Evolutionary conservation across 2,329 filamentous ascomycete genomes (phyloP).

Genomic region (Lecanosticta acicola): DNA sequence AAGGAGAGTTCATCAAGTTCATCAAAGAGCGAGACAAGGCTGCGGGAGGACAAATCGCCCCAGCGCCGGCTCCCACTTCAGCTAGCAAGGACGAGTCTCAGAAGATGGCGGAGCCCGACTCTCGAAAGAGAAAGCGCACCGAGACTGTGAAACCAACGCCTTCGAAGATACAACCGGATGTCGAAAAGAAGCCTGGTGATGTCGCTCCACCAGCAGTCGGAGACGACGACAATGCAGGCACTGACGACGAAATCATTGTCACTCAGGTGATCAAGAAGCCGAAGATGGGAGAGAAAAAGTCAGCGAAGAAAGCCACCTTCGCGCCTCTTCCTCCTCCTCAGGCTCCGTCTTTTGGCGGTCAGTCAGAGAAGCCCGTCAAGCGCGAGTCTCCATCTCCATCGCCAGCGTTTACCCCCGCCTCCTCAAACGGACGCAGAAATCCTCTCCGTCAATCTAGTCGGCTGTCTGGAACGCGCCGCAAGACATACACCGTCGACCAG

Average conservation of each 20-base stretch:
- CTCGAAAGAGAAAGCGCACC: conserved; percentile 1
- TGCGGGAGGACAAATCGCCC: background rate
- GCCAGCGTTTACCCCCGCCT: background rate
- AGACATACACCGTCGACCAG: background rate
- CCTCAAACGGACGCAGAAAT: background rate
- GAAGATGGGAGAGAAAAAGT: background rate
- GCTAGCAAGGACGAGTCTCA: background rate
- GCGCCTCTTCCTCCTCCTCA: background rate
- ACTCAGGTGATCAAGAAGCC: background rate
- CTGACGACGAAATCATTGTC: conserved; percentile 1
- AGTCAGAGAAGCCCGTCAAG: background rate
- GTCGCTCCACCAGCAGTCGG: background rate
- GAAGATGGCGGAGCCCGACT: background rate
- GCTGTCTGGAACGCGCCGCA: background rate
- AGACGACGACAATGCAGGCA: background rate
- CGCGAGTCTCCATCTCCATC: background rate
- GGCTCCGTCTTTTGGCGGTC: background rate
- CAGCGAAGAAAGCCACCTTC: background rate
- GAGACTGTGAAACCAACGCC: background rate
- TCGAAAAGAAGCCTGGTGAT: background rate
- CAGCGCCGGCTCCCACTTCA: background rate
- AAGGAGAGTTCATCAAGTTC: conserved; percentile 8
- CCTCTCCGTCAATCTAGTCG: background rate
- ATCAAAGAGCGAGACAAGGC: background rate
- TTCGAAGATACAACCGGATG: background rate